A percentile compares a stretch with the other conserved stretches of the same genome.
Conservation (phyloP, 1,284 basidiomycete species). For the Tilletiaria anomala region DNA sequence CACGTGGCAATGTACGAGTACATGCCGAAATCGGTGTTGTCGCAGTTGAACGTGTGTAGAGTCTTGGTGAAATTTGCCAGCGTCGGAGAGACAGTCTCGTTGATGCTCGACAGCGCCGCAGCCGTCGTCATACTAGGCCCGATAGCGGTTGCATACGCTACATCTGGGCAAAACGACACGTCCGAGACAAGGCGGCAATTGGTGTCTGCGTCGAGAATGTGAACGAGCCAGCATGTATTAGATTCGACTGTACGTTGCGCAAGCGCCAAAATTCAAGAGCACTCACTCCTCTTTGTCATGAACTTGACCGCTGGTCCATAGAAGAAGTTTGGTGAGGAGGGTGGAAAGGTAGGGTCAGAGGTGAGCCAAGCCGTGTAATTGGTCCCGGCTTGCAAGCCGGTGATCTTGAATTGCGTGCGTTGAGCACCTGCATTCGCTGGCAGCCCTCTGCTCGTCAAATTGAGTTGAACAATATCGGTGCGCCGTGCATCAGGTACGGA, state of each 20-base stretch:
- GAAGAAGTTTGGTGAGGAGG: slow-evolving; percentile 9
- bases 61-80: slow-evolving; percentile 39
- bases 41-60: slow-evolving; percentile 42
- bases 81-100: slow-evolving; percentile 30
- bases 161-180: slow-evolving; percentile 39
- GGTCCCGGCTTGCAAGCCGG: slow-evolving; percentile 19
- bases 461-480: slow-evolving; percentile 8
- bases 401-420: slow-evolving; percentile 15
- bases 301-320: slow-evolving; percentile 30
- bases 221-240: too few relatives aligned
- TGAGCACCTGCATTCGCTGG: slow-evolving; percentile 6
- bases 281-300: slow-evolving; percentile 31
- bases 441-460: slow-evolving; percentile 21
- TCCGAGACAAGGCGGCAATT: slow-evolving; percentile 40
- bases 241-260: too few relatives aligned
- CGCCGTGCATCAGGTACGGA: slow-evolving; percentile 1
- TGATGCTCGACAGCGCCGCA: slow-evolving; percentile 29
- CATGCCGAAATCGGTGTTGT: slow-evolving; percentile 27
- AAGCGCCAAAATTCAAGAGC: background rate
- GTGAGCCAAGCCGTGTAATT: slow-evolving; percentile 42
- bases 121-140: slow-evolving; percentile 22
- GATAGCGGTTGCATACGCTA: slow-evolving; percentile 42
- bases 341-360: slow-evolving; percentile 6
- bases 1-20: slow-evolving; percentile 41
- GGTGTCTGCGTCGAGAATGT: too few relatives aligned